Evolutionary conservation across 2,329 filamentous ascomycete species (phyloP), one percentile per base, ranked within the genome.

Genomic region (Cryphonectria japonica): DNA sequence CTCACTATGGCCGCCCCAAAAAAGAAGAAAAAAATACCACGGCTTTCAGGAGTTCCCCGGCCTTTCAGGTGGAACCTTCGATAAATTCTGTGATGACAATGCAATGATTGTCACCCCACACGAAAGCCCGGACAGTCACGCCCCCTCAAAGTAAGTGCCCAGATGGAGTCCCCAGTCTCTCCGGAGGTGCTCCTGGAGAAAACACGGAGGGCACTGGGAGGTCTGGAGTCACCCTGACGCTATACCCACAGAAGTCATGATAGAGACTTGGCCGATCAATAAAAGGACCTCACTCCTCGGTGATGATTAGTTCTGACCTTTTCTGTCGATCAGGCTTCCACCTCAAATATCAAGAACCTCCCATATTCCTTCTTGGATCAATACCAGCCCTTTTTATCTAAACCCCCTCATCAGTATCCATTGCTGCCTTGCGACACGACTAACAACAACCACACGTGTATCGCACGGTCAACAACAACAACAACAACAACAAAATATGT

Each of bases 141-240:
- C 71, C 50, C 66, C 69, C 64, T 68, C 70, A 65, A 68, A 63
- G 54, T 62, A 39, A 46, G 34, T 52, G 43, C 65, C 66, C 69
- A 63, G 66, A 64, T 65, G 69, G 52, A 52, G 41, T 72, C 71
- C 68, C 71, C 69, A 71, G 65, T 68, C 61, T 72, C 67, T 63
- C 71, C 63, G 60, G 39, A 34, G 60, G 29, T 52, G 66, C 26
- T 50, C 69, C 64, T 71, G 71, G 71, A 72, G 71, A 72, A 72
- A 69, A 66, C 46, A 72, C 71, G 71, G 71, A 72, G 69, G 57
- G 46, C 5, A 32, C 43, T 34, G 63, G 63, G 63, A 65, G 63
- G 71, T 72, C 71, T 72, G 71, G 71, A 72, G 71, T 72, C 71
- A 72, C 71, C 71, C 71, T 72, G 69, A 66, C 54, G 50, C 37